These are phyloP conservation scores for Monilinia fructigena DNA, from an alignment of 2,329 filamentous ascomycete genomes.

Conservation along the genomic window DNA sequence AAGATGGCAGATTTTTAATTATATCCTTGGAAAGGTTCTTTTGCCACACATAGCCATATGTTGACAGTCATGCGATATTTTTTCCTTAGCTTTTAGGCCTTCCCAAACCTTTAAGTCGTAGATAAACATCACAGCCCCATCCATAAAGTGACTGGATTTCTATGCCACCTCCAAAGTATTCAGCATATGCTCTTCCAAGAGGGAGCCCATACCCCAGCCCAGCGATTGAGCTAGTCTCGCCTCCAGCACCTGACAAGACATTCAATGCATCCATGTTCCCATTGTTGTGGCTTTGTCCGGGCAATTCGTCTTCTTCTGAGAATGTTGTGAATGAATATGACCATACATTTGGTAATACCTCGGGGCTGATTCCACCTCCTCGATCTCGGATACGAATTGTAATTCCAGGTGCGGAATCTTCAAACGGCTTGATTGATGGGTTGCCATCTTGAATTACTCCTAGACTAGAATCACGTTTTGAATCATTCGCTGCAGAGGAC, in stretches of 20 bases:
- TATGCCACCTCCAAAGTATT: slow-evolving; percentile 96
- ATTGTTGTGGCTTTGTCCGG: slow-evolving; percentile 45
- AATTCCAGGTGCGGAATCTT: slow-evolving; percentile 74
- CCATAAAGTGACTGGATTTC: slow-evolving; percentile 93
- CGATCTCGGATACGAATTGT: slow-evolving; percentile 94
- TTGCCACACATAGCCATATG: not conserved
- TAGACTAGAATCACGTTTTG: not conserved
- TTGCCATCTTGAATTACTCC: slow-evolving; percentile 21
- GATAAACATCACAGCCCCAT: slow-evolving; percentile 73
- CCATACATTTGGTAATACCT: slow-evolving; percentile 85
- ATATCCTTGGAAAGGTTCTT: not conserved
- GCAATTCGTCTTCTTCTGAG: slow-evolving; percentile 55
- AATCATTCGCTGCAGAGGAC: slow-evolving; percentile 19
- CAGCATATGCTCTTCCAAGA: slow-evolving; percentile 86
- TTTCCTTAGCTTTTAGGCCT: slow-evolving; percentile 30
- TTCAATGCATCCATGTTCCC: slow-evolving; percentile 66
- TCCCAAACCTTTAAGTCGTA: slow-evolving; percentile 48
- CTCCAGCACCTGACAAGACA: slow-evolving; percentile 69
- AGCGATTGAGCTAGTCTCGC: slow-evolving; percentile 79
- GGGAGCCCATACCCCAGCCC: slow-evolving; percentile 92
- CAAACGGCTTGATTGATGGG: slow-evolving; percentile 53
- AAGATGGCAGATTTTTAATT: slow-evolving; percentile 11
- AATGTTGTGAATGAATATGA: slow-evolving; percentile 98
- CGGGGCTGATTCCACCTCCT: slow-evolving; percentile 87
- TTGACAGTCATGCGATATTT: not conserved